Conservation (phyloP, 768 basidiomycete species). For the Suillus hirtellus region DNA sequence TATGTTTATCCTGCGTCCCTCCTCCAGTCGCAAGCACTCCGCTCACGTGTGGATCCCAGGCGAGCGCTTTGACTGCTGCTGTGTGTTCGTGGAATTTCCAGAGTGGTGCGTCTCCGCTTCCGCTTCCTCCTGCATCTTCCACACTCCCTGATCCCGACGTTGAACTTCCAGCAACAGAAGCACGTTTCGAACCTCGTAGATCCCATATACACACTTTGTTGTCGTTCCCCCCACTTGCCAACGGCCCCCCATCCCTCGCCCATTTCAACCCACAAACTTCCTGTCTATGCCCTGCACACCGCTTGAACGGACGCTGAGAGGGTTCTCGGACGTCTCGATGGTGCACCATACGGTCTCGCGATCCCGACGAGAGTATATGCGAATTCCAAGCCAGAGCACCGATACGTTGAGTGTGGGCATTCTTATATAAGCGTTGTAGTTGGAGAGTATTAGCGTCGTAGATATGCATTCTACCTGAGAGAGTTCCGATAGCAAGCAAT, state of each 20-base stretch:
- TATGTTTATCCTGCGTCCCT: slow-evolving; percentile 98
- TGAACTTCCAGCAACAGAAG: slow-evolving; percentile 26
- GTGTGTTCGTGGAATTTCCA: slow-evolving; percentile 97
- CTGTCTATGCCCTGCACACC: slow-evolving; percentile 77
- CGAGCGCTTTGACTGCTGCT: slow-evolving; percentile 96
- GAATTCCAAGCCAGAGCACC: slow-evolving; percentile 95
- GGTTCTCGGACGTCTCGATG: slow-evolving; percentile 88
- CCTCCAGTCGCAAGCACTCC: slow-evolving; percentile 93
- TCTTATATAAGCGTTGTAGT: slow-evolving; percentile 76
- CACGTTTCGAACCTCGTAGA: slow-evolving; percentile 59
- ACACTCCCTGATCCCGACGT: slow-evolving; percentile 33
- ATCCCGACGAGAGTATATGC: slow-evolving; percentile 85
- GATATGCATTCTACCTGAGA: slow-evolving; percentile 86
- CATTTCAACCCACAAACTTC: slow-evolving; percentile 97
- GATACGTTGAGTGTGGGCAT: slow-evolving; percentile 86
- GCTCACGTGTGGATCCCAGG: slow-evolving; percentile 95
- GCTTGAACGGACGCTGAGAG: slow-evolving; percentile 65
- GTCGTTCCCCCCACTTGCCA: slow-evolving; percentile 97
- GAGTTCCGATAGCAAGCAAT: slow-evolving; percentile 89
- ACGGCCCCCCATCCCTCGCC: slow-evolving; percentile 52
- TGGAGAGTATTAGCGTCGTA: slow-evolving; percentile 85
- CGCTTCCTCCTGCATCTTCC: slow-evolving; percentile 27
- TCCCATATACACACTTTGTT: slow-evolving; percentile 99
- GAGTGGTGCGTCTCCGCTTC: slow-evolving; percentile 61
- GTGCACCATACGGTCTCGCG: slow-evolving; percentile 85